A percentile compares a stretch with the other conserved stretches of the same genome.
Conservation (phyloP, 257 asterid genomes). For the Euphrasia confusa region DNA sequence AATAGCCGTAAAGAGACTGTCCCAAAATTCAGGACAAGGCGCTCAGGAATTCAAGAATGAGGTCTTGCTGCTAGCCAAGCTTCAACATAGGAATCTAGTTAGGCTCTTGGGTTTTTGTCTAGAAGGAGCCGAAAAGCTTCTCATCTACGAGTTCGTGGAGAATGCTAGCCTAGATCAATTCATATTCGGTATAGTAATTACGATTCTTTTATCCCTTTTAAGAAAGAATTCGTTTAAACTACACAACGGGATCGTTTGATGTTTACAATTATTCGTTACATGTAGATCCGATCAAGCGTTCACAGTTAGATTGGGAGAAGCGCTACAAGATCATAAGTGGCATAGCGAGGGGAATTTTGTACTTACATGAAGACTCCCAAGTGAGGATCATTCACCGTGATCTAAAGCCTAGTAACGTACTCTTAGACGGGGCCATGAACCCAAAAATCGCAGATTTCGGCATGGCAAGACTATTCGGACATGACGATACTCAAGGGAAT, state of each 20-base stretch:
- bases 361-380: constrained; percentile 42
- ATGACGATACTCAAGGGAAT: constrained; percentile 34
- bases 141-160: constrained; percentile 29
- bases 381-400: constrained; percentile 37
- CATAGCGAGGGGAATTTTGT: constrained; percentile 22
- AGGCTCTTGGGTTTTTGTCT: constrained; percentile 35
- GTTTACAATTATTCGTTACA: neutral
- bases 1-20: constrained; percentile 37
- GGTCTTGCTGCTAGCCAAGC: constrained; percentile 28
- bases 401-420: constrained; percentile 35
- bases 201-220: neutral
- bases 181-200: constrained; percentile 29
- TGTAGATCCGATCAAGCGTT: constrained; percentile 13
- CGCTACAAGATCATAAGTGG: constrained; percentile 35
- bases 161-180: constrained; percentile 35
- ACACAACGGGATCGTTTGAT: neutral
- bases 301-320: constrained; percentile 29
- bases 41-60: constrained; percentile 38
- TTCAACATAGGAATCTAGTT: constrained; percentile 34
- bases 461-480: constrained; percentile 34
- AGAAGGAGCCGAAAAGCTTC: constrained; percentile 27
- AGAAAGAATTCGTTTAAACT: neutral
- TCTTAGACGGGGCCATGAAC: constrained; percentile 32
- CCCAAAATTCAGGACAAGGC: constrained; percentile 32
- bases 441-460: constrained; percentile 48